Base-by-base conservation (phyloP, 495 filamentous ascomycete species). In the Penicillium samsonianum region DNA sequence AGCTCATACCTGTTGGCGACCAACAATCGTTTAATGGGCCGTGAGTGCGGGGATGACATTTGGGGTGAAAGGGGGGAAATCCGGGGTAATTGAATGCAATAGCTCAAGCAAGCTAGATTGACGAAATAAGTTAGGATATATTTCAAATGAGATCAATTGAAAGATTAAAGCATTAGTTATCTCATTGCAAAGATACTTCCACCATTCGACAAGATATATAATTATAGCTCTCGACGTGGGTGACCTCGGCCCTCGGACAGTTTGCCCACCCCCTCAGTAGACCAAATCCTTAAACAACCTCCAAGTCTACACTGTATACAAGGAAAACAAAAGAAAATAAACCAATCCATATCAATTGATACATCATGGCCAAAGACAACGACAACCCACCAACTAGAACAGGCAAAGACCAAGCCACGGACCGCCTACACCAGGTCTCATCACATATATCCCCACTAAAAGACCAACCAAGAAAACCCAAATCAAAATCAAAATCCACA, bases 1-100 rank as follows among this genome's bases (percentile, higher is more conserved):
- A 10, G 16, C 4, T 50, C 50, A 4, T 66, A 84, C 83, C 83
- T 79, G 61, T 87, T 87, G 11, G 82, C 79, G 48, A 86, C 67
- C 30, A 87, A 73, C 16, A 87, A 71, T 22, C 79, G 76, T 55
- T 73, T 76, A 52, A 84, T 80, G 3, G 76, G 69, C 31, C 68
- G 63, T 31, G 58, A 59, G 26, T 71, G 68, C 54, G 69, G 60
- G 47, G 60, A 49, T 48, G 63, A 43, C 60, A 67, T 68, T 14
- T 45, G 35, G 16, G 35, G 5, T 1, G 35, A n/a, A 38, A 37
- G n/a, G 33, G 35, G 38, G 22, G 44, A 54, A 55, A 31, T 55
- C 43, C 19, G 49, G 62, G 56, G 58, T 49, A 53, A 45, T n/a
- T 33, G 12, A 17, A 44, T 45, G 10, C 23, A 20, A 28, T 5